Base-by-base conservation (phyloP, 106 monocot species). In the Dendrobium nobile region DNA sequence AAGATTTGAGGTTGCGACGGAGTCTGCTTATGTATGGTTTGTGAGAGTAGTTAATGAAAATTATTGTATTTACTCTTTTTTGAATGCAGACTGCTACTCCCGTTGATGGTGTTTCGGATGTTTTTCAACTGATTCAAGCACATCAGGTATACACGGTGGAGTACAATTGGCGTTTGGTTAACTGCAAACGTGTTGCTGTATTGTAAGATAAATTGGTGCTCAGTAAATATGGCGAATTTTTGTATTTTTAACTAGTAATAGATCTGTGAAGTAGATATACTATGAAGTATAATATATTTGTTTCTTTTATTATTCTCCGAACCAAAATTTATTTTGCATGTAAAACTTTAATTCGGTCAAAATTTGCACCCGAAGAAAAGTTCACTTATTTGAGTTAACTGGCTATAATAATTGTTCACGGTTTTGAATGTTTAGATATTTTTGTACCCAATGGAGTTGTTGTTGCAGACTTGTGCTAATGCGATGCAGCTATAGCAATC, bases 91-190 rank as follows among this genome's bases (percentile, higher is more conserved):
- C 11, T 31, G 79, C 48, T 16, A 88, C 73, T 33, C 27, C 80
- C 28, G 85, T 51, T 4, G 47, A 28, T 79, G 81, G 81, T 1
- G 79, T 15, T 45, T 43, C 70, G 2, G 85, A 92, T 47, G 76
- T 77, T 40, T 82, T 82, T 59, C 80, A 89, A 55, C 55, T 75
- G 75, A 84, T 89, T 85, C 85, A 78, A 15, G 68, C 82, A 75
- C 89, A 92, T 40, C 89, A 92, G 91, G 91, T 92, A 24, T 22
- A 20, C 1, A 67, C 11, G 6, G 28, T 65, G 79, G 78, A 28
- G n/a, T 67, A 33, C 22, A 44, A 18, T 74, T n/a, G 26, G 9
- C 64, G 58, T 24, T 26, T 26, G 26, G 24, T 65, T 24, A 24
- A 6, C 64, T 65, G 26, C 26, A 65, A 65, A 65, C 9, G 8